Base-by-base conservation (phyloP, 805 yeast species). In the Ogataea henricii region DNA sequence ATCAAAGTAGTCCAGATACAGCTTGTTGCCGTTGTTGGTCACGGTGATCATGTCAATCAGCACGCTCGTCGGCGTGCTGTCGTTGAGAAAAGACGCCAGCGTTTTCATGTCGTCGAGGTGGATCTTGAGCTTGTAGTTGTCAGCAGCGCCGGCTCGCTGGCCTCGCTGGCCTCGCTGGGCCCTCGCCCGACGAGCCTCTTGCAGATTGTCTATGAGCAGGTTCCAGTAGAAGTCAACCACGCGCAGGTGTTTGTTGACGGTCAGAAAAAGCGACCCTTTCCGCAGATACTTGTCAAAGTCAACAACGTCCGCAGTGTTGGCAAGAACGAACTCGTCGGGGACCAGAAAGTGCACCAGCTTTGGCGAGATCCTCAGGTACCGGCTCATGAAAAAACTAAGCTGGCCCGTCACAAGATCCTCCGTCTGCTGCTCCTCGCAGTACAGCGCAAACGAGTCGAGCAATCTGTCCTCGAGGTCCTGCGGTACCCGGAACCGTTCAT, bases 31-130 rank as follows among this genome's bases (percentile, higher is more conserved):
- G 17, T 65, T 57, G 1, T 74, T 68, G 1, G 74, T 76, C 10
- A 70, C 65, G 7, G 73, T 68, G 18, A 77, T 59, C 82, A 78
- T 77, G 45, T 73, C 77, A n/a, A 72, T 56, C 8, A 76, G 51
- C 3, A 73, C 52, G 1, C 58, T 48, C 2, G 62, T 65, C 4
- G 70, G 67, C 6, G 68, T 61, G 4, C 59, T 61, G 6, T 56
- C 52, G 21, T 69, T 71, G 6, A 71, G 57, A 10, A 59, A 58
- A 5, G 46, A 27, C 10, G 51, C 44, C 18, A 60, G 45, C 32
- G 59, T 55, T 40, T 66, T 69, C 23, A 78, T 47, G 48, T 77
- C 78, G 17, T 63, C 57, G 17, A 75, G 48, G 42, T 72, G 64
- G 7, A 78, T 54, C 53, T 52, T 59, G 21, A 45, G 49, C 39